A percentile compares a stretch with the other conserved stretches of the same genome.
Conservation (phyloP, 306 rosid species). For the Cicer pinnatifidum region DNA sequence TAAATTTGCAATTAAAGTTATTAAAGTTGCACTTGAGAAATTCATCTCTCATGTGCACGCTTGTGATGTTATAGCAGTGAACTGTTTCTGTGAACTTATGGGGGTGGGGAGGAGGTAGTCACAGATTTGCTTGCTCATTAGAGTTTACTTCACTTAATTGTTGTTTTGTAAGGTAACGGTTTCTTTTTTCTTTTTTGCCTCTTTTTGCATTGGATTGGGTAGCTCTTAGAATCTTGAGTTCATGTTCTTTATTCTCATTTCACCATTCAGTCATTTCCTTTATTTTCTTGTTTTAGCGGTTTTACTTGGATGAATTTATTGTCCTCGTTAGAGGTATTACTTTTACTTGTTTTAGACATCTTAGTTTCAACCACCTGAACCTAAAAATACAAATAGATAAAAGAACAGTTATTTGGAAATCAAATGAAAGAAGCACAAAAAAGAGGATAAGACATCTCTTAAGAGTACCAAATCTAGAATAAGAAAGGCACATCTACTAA, state of each 20-base stretch:
- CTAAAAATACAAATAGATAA: background rate
- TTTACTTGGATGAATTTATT: background rate
- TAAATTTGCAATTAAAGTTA: constrained; percentile 5
- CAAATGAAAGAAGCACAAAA: constrained; percentile 2
- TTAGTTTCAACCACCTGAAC: background rate
- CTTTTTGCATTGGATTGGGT: background rate
- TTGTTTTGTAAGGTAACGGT: background rate
- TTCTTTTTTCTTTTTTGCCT: background rate
- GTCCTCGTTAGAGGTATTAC: background rate
- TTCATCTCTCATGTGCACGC: background rate
- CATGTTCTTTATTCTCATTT: constrained; percentile 1
- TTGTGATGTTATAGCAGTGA: background rate
- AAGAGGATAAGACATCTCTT: background rate
- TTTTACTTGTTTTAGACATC: too few relatives aligned
- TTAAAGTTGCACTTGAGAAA: background rate
- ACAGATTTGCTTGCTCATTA: background rate
- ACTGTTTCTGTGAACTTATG: background rate
- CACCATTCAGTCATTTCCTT: background rate
- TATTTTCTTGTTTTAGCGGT: background rate
- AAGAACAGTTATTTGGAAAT: background rate
- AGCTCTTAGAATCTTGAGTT: constrained; percentile 4
- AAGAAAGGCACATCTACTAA: constrained; percentile 3
- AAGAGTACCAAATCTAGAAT: constrained; percentile 16
- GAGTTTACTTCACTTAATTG: background rate
- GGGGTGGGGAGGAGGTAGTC: background rate